Conservation (phyloP, 768 basidiomycete species). For the Psilocybe subaeruginosa region DNA sequence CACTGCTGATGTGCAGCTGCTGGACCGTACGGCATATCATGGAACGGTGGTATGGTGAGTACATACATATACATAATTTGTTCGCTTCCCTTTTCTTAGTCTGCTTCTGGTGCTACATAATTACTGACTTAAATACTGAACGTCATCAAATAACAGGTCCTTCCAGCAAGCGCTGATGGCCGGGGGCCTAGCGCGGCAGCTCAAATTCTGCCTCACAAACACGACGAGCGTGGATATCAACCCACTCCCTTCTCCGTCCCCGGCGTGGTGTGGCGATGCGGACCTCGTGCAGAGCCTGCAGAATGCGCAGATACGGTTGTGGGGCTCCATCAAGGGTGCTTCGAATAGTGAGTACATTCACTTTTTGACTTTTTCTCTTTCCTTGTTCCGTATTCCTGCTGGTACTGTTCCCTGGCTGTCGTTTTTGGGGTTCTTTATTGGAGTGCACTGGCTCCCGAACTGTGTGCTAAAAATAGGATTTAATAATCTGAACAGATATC, state of each 20-base stretch:
- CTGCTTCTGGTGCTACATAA: no score
- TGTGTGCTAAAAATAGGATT: constrained; percentile 1
- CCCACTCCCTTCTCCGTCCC: constrained; percentile 22
- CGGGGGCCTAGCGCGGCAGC: constrained; percentile 40
- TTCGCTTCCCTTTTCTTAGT: no score
- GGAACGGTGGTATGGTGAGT: constrained; percentile 37
- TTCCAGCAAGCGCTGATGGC: constrained; percentile 52
- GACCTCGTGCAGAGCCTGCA: constrained; percentile 33
- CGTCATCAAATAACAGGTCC: constrained; percentile 22
- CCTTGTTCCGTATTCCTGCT: not conserved
- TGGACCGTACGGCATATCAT: constrained; percentile 38
- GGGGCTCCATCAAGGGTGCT: constrained; percentile 40
- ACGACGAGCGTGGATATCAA: constrained; percentile 27
- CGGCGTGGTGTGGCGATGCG: constrained; percentile 40
- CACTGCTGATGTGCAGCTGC: constrained; percentile 38
- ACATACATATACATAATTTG: not conserved
- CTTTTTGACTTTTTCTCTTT: not conserved
- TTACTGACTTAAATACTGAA: no score
- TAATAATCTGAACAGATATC: constrained; percentile 25
- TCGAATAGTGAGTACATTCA: constrained; percentile 24
- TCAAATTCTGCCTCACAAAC: constrained; percentile 33
- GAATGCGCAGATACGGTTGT: constrained; percentile 39
- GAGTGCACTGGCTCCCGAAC: not conserved
- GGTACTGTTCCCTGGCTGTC: no score
- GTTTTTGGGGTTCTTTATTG: constrained; percentile 1